Conservation (phyloP, 192 early-diverging fungal genomes). For the Mortierella alpina region DNA sequence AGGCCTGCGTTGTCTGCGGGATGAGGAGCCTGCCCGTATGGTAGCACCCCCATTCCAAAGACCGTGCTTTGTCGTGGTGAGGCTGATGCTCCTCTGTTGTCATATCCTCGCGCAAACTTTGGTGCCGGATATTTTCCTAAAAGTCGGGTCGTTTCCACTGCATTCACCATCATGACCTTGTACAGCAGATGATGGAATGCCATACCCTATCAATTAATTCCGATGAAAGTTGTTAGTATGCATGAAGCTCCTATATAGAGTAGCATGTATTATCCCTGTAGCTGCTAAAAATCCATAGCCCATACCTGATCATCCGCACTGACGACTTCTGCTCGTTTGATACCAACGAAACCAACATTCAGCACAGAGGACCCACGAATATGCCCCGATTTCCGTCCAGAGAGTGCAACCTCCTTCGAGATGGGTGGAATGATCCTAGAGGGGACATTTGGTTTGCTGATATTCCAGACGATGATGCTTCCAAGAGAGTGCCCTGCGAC, state of each 20-base stretch:
- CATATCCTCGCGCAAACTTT: conserved; percentile 37
- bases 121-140: conserved; percentile 63
- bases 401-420: conserved; percentile 52
- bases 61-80: conserved; percentile 65
- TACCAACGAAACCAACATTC: conserved; percentile 67
- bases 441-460: conserved; percentile 57
- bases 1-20: conserved; percentile 66
- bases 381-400: conserved; percentile 66
- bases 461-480: conserved; percentile 68
- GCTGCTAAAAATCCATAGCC: background rate
- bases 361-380: conserved; percentile 65
- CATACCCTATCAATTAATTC: conserved; percentile 57
- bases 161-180: conserved; percentile 70
- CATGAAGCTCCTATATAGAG: background rate
- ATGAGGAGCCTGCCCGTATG: conserved; percentile 66
- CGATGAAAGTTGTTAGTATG: background rate
- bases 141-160: conserved; percentile 65
- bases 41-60: conserved; percentile 66
- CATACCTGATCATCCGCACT: conserved; percentile 65
- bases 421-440: conserved; percentile 65
- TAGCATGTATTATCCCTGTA: background rate
- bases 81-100: background rate
- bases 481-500: conserved; percentile 65
- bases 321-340: conserved; percentile 65
- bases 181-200: conserved; percentile 69